Base-by-base conservation (phyloP, 1,284 basidiomycete species). In the Trametes sp. region DNA sequence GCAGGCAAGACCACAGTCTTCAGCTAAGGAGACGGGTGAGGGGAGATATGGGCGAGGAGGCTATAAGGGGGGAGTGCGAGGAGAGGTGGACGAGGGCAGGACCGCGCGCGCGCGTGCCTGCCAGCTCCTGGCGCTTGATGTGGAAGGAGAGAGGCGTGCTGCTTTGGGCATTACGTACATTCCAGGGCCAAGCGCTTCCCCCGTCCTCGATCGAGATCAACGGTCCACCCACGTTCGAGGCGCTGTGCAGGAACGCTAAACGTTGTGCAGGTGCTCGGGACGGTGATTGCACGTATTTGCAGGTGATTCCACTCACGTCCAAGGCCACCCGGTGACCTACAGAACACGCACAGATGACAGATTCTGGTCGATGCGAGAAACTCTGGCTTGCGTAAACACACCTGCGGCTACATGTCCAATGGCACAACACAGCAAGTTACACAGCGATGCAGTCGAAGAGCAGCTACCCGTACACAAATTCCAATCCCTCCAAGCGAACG, bases 391-490 rank as follows among this genome's bases (percentile, higher is more conserved):
- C 24, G 35, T 14, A 46, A 26, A 59, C 54, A 46, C 48, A 23
- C 50, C 54, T 54, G 48, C 48, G 46, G n/a, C 48, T 61, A 60
- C 63, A 62, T 46, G 42, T 49, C 49, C 61, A 64, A 65, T 68
- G 64, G 52, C 69, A 71, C 70, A 70, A 67, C 68, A 67, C 57
- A 67, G 66, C 65, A 65, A 61, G 50, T 57, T 61, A 68, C 64
- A 68, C 61, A 64, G 60, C 62, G 59, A 65, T 60, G 64, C 61
- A 52, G 55, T 49, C 46, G 52, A 57, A 53, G 35, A 54, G 50
- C 58, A 50, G 38, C 46, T 63, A 62, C 28, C 56, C 59, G 62
- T 64, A 59, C 63, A 63, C 44, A 45, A 23, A 54, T 36, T 36
- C 61, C 35, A 33, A 51, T 50, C 45, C 49, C 45, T 41, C 57